Percentiles rank a stretch among this genome's conserved stretches.
Evolutionary conservation across 2,329 filamentous ascomycete species (phyloP).

Genomic region (Nemania diffusa): DNA sequence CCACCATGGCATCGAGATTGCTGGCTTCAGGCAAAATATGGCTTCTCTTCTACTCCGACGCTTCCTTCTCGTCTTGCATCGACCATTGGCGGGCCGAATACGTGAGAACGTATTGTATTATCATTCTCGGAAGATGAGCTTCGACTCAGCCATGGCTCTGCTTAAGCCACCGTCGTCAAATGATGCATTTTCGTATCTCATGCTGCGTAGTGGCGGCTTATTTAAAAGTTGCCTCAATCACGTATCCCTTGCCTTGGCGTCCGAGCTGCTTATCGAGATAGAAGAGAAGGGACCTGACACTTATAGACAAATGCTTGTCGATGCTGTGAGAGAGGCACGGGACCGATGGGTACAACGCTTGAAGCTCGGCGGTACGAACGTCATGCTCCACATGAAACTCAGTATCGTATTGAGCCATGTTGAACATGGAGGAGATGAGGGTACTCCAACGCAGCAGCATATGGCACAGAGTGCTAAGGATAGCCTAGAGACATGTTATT

Average conservation of each 20-base stretch:
- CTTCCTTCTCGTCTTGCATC: conserved; percentile 24
- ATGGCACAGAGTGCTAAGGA: conserved; percentile 22
- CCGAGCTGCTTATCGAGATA: conserved; percentile 28
- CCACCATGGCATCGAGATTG: neutral
- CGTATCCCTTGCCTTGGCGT: conserved; percentile 20
- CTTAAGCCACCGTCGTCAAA: conserved; percentile 7
- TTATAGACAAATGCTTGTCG: conserved; percentile 23
- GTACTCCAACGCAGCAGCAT: neutral
- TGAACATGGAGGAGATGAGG: neutral
- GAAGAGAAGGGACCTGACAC: conserved; percentile 16
- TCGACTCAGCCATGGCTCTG: conserved; percentile 20
- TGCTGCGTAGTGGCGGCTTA: conserved; percentile 17
- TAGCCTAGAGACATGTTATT: conserved; percentile 15
- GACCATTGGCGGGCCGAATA: conserved; percentile 23
- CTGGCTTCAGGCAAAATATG: conserved; percentile 11
- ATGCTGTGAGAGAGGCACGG: conserved; percentile 21
- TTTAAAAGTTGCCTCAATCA: conserved; percentile 18
- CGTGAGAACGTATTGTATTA: conserved; percentile 25
- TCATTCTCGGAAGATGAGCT: conserved; percentile 28
- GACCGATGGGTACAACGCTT: conserved; percentile 18
- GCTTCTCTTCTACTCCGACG: conserved; percentile 19
- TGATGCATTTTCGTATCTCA: conserved; percentile 10
- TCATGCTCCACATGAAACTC: conserved; percentile 27
- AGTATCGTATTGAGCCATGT: conserved; percentile 18
- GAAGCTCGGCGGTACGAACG: conserved; percentile 19